A percentile compares a stretch with the other conserved stretches of the same genome.
Evolutionary conservation across 768 basidiomycete genomes (phyloP).

Genomic region (Termitomyces sp.): DNA sequence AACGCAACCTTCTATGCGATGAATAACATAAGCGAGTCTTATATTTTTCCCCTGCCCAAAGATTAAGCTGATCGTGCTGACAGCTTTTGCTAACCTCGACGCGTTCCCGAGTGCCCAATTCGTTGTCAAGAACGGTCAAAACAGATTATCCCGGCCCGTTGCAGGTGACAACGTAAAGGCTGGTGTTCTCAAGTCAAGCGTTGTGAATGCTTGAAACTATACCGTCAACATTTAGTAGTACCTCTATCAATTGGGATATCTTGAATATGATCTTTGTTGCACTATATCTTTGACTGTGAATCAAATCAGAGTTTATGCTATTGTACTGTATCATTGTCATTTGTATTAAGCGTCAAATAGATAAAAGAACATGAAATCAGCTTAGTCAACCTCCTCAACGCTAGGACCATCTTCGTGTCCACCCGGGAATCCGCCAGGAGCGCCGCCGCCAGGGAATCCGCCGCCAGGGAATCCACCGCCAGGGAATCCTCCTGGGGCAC

Average conservation of each 20-base stretch:
- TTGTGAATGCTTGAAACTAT: not conserved
- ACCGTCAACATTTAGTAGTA: too few species aligned
- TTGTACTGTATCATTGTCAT: too few species aligned
- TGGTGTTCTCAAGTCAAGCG: not conserved
- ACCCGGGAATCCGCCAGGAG: constrained; percentile 65
- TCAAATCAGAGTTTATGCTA: too few species aligned
- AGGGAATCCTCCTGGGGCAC: constrained; percentile 52
- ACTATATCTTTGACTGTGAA: too few species aligned
- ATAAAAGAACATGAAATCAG: not conserved
- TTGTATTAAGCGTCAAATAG: not conserved
- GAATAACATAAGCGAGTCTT: not conserved
- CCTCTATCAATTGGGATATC: too few species aligned
- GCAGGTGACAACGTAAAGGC: not conserved
- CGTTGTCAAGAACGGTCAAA: not conserved
- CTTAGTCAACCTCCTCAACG: constrained; percentile 85
- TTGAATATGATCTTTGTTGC: too few species aligned
- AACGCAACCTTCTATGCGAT: not conserved
- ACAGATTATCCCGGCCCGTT: not conserved
- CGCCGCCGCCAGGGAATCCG: constrained; percentile 39
- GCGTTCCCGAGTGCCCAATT: not conserved
- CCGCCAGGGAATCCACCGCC: constrained; percentile 44
- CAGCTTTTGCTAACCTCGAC: not conserved
- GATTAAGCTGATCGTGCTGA: not conserved
- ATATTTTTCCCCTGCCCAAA: too few species aligned
- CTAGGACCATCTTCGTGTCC: constrained; percentile 79